Evolutionary conservation across 345 rosid species (phyloP).

Genomic region (Boechera stricta): DNA sequence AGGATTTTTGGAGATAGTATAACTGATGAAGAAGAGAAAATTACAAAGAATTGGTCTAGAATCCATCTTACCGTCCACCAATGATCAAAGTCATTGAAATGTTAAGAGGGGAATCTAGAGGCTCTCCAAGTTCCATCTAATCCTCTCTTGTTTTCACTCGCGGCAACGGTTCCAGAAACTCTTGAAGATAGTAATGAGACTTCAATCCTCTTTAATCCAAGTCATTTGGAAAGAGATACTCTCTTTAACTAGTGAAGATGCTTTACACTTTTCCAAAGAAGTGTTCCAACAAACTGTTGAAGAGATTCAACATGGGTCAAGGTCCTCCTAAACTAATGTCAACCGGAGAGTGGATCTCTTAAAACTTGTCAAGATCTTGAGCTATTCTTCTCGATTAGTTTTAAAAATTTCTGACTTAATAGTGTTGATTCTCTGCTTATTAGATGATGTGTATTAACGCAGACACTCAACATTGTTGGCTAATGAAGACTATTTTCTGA

Average conservation of each 20-base stretch:
- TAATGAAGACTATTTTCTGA: not conserved
- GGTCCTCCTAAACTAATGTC: not conserved
- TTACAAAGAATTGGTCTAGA: slow-evolving; percentile 28
- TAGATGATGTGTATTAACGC: not conserved
- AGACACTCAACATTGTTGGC: not conserved
- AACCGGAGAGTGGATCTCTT: not conserved
- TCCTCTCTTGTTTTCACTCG: not conserved
- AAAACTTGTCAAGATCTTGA: not conserved
- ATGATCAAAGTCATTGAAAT: slow-evolving; percentile 44
- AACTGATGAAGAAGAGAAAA: slow-evolving; percentile 22
- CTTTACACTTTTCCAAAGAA: slow-evolving; percentile 4
- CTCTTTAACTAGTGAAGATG: not conserved
- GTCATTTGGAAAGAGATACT: not conserved
- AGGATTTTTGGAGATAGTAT: slow-evolving; percentile 1
- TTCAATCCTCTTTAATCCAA: slow-evolving; percentile 11
- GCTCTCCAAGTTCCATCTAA: slow-evolving; percentile 21
- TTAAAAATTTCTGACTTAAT: not conserved
- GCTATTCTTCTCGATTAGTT: not conserved
- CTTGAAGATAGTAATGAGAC: slow-evolving; percentile 14
- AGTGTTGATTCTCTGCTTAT: not conserved
- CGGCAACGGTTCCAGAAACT: not conserved
- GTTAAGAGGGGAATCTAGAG: slow-evolving; percentile 36
- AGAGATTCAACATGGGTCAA: not conserved
- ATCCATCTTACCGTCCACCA: slow-evolving; percentile 50
- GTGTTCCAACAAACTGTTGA: not conserved